These are phyloP conservation scores for Lactuca sativa DNA, from an alignment of 129 eudicot genomes.

Conservation along the genomic window DNA sequence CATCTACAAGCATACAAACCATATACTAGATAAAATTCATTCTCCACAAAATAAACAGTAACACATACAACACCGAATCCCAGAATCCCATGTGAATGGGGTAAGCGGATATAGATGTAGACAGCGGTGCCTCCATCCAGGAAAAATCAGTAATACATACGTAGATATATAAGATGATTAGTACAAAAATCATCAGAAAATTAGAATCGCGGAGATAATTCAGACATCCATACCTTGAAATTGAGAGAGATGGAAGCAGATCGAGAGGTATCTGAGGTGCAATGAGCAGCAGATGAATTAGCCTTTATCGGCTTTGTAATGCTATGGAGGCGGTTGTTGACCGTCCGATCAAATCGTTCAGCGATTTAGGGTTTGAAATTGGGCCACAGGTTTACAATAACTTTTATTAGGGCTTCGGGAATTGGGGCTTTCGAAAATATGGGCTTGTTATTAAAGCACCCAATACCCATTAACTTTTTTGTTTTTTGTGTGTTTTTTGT, in stretches of 20 bases:
- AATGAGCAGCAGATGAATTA: slow-evolving; percentile 3
- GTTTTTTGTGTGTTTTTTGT: too few relatives aligned
- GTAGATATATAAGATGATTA: not conserved
- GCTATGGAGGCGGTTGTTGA: not conserved
- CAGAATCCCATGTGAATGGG: not conserved
- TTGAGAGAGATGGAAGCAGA: not conserved
- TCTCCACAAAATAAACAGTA: not conserved
- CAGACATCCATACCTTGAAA: slow-evolving; percentile 13
- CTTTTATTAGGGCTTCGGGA: not conserved
- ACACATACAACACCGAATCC: not conserved
- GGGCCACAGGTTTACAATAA: not conserved
- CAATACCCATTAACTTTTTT: not conserved
- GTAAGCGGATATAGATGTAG: not conserved
- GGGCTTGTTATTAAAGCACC: not conserved
- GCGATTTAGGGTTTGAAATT: slow-evolving; percentile 18
- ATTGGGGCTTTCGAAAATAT: slow-evolving; percentile 15
- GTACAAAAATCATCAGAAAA: not conserved
- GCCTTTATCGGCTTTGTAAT: slow-evolving; percentile 4
- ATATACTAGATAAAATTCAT: not conserved
- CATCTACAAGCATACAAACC: not conserved
- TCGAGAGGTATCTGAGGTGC: slow-evolving; percentile 10
- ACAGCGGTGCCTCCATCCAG: not conserved
- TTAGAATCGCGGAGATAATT: slow-evolving; percentile 1
- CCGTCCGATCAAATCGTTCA: slow-evolving; percentile 24
- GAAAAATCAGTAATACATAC: not conserved